Evolutionary conservation across 768 basidiomycete species (phyloP).

Genomic region (Panaeolus cyanescens): DNA sequence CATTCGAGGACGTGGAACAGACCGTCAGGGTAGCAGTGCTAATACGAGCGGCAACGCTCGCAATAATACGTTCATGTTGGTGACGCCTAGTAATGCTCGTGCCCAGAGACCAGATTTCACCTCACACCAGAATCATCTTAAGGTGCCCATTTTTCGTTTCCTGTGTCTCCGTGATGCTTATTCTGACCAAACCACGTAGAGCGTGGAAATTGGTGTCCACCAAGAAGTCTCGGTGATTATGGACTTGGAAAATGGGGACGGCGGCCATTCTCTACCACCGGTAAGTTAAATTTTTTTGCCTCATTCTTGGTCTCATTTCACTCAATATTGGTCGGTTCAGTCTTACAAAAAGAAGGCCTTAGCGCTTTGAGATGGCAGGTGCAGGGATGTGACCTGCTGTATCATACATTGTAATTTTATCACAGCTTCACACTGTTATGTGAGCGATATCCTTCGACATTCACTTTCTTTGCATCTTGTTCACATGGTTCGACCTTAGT

Average conservation of each 20-base stretch:
- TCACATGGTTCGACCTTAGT: neutral
- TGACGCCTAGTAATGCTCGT: conserved; percentile 19
- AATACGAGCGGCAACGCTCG: conserved; percentile 16
- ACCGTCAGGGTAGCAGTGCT: conserved; percentile 30
- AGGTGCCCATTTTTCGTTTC: neutral
- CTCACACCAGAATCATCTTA: neutral
- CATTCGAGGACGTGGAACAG: conserved; percentile 53
- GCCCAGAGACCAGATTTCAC: neutral
- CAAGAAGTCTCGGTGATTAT: conserved; percentile 31
- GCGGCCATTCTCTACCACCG: neutral
- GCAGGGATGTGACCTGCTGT: neutral
- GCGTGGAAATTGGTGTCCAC: conserved; percentile 31
- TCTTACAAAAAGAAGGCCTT: neutral
- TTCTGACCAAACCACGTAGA: conserved; percentile 16
- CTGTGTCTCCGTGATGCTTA: neutral
- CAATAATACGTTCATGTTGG: conserved; percentile 21
- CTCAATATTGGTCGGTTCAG: neutral
- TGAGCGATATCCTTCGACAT: neutral
- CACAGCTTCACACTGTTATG: neutral
- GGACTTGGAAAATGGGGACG: conserved; percentile 20
- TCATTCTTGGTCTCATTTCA: neutral
- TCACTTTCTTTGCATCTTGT: neutral
- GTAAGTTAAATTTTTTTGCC: neutral
- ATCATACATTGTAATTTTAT: neutral
- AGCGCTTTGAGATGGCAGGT: neutral